Evolutionary conservation across 352 stramenopile genomes (phyloP).

Genomic region (Phytophthora hibernalis): DNA sequence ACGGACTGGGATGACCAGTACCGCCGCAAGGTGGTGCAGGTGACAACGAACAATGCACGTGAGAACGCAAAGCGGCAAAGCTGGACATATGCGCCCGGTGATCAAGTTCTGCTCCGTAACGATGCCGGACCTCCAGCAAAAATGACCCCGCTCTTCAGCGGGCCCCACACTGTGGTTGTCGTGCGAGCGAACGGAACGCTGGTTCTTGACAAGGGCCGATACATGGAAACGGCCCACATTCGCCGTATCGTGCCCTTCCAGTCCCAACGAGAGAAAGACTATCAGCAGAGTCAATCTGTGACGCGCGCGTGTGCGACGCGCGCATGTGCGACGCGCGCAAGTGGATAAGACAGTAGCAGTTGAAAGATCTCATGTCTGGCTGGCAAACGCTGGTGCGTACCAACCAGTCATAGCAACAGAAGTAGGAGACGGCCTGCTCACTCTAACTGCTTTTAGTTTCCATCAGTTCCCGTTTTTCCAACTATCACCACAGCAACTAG

Average conservation of each 20-base stretch:
- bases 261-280: not conserved
- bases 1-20: slow-evolving; percentile 4
- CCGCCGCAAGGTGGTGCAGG: not conserved
- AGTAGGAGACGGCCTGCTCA: too few species aligned
- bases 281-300: not conserved
- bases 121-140: not conserved
- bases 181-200: not conserved
- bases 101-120: not conserved
- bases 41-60: slow-evolving; percentile 1
- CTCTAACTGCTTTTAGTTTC: too few species aligned
- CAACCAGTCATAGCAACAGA: not conserved
- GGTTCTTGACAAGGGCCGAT: not conserved
- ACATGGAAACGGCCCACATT: not conserved
- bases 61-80: slow-evolving; percentile 1
- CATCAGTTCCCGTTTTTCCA: too few species aligned
- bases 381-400: not conserved
- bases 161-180: not conserved
- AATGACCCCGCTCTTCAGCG: not conserved
- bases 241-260: not conserved
- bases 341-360: not conserved
- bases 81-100: not conserved
- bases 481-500: too few species aligned
- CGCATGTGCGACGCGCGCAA: too few species aligned
- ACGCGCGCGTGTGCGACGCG: not conserved
- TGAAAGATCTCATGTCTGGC: not conserved